These are phyloP conservation scores for Pinus taeda DNA, from an alignment of 75 land plant species.

Conservation along the genomic window DNA sequence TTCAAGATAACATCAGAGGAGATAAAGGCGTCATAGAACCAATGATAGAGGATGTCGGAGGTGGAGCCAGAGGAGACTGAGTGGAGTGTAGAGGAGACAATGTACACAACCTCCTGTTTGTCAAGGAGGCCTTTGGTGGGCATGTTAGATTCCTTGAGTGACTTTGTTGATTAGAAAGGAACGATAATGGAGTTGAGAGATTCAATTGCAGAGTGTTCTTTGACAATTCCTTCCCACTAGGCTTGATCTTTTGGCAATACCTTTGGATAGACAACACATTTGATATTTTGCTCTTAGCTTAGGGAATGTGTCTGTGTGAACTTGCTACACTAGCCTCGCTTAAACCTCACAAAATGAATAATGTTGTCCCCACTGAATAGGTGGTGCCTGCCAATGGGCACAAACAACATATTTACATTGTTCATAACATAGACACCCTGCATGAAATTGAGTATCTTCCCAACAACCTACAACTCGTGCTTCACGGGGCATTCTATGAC, in stretches of 20 bases:
- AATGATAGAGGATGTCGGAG: conserved; percentile 82
- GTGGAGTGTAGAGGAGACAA: conserved; percentile 45
- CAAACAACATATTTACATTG: no score
- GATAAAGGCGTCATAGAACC: conserved; percentile 91
- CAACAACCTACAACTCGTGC: no score
- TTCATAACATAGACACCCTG: no score
- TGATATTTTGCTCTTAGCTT: no score
- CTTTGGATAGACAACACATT: no score
- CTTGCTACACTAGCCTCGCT: no score
- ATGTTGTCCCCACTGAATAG: no score
- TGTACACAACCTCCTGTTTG: conserved; percentile 43
- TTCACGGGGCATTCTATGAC: no score
- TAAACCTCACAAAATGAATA: no score
- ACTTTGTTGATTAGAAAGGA: background rate
- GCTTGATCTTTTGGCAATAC: background rate
- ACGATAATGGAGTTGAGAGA: background rate
- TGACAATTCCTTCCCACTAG: conserved; percentile 5
- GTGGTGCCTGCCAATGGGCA: no score
- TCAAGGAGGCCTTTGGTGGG: conserved; percentile 81
- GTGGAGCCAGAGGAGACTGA: conserved; percentile 72
- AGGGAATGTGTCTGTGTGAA: no score
- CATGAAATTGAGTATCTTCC: no score
- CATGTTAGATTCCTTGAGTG: conserved; percentile 73
- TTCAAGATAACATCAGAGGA: conserved; percentile 45
- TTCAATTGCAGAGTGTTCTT: conserved; percentile 53